phyloP scores from a whole-genome alignment of 768 basidiomycete genomes.

The Trichaptum fuscoviolaceum region DNA sequence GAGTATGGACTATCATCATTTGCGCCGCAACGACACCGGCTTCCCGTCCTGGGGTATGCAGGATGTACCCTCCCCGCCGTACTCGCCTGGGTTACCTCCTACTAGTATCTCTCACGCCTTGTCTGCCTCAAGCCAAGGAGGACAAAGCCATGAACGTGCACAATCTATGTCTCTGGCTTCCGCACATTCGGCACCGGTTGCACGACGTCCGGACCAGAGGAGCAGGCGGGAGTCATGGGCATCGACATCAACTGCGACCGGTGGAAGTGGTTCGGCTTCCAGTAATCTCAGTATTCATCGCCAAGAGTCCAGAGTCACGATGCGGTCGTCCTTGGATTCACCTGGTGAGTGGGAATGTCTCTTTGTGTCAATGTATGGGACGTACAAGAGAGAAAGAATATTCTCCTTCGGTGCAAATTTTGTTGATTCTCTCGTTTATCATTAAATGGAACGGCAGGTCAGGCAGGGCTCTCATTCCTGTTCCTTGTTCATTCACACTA shows the following conservation, averaged over 20 bases:
- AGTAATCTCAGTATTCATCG: background rate
- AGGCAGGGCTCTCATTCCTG: too few relatives aligned
- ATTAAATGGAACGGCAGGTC: too few relatives aligned
- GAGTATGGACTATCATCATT: background rate
- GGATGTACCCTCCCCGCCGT: background rate
- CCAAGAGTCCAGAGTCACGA: background rate
- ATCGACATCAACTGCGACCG: background rate
- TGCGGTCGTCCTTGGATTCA: background rate
- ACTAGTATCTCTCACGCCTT: background rate
- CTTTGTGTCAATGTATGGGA: background rate
- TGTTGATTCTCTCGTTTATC: too few relatives aligned
- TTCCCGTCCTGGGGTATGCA: background rate
- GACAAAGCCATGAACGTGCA: background rate
- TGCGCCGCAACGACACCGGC: background rate
- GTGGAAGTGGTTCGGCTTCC: background rate
- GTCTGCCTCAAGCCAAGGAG: background rate
- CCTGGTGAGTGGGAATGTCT: background rate
- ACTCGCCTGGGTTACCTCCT: background rate
- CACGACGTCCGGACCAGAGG: background rate
- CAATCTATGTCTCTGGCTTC: background rate
- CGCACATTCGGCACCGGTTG: background rate
- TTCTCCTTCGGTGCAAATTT: background rate
- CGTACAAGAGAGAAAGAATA: background rate
- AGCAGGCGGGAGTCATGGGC: background rate
- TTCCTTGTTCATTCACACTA: too few relatives aligned